These are phyloP conservation scores for Suillus weaverae DNA, from an alignment of 768 basidiomycete species.

Conservation along the genomic window DNA sequence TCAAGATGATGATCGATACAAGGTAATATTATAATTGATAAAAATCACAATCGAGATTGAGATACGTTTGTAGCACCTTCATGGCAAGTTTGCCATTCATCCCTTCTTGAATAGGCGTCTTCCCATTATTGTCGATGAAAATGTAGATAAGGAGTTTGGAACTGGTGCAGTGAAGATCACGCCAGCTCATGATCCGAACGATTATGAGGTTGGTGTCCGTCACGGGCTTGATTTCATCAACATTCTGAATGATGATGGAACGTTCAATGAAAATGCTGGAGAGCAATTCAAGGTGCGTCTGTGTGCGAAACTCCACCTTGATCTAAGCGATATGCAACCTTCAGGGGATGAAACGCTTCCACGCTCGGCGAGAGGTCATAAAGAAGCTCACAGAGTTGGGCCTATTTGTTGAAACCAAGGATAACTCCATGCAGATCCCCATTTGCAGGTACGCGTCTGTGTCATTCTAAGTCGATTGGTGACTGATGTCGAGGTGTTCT, in stretches of 20 bases:
- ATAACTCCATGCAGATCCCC: constrained; percentile 97
- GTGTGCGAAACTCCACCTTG: not conserved
- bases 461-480: not conserved
- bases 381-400: constrained; percentile 82
- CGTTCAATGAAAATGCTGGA: constrained; percentile 88
- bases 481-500: constrained; percentile 4
- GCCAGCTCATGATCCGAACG: constrained; percentile 95
- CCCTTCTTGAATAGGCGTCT: constrained; percentile 86
- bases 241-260: constrained; percentile 95
- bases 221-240: constrained; percentile 92
- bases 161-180: constrained; percentile 99
- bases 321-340: not conserved
- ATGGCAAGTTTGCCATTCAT: constrained; percentile 87
- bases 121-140: constrained; percentile 84
- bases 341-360: constrained; percentile 97
- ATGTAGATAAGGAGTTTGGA: constrained; percentile 90
- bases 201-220: constrained; percentile 90
- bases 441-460: constrained; percentile 68
- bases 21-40: constrained; percentile 35
- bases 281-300: constrained; percentile 62
- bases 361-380: constrained; percentile 81
- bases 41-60: constrained; percentile 1
- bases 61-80: constrained; percentile 62
- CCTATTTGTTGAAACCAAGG: constrained; percentile 86
- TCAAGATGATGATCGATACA: constrained; percentile 89